Evolutionary conservation across 768 basidiomycete species (phyloP).

Genomic region (Collybia nuda): DNA sequence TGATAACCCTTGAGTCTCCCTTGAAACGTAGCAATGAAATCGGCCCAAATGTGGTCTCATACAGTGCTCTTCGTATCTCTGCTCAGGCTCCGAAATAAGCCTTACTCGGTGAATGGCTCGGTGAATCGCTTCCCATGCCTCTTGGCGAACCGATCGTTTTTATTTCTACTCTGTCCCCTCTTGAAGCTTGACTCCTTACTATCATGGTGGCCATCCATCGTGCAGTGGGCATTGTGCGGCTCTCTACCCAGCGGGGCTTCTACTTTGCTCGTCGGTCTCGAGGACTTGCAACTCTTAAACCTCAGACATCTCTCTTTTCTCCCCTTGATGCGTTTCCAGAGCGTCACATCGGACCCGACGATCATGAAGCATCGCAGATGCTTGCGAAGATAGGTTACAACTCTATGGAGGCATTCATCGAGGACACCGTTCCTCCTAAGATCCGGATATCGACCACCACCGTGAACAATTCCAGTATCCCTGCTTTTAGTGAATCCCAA

Average conservation of each 20-base stretch:
- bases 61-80: conserved; percentile 10
- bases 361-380: conserved; percentile 79
- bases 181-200: conserved; percentile 17
- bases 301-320: conserved; percentile 67
- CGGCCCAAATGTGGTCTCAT: background rate
- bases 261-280: conserved; percentile 11
- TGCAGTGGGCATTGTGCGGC: conserved; percentile 18
- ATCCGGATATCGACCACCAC: conserved; percentile 68
- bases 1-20: background rate
- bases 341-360: conserved; percentile 92
- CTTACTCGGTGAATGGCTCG: conserved; percentile 62
- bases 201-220: conserved; percentile 33
- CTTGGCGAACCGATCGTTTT: conserved; percentile 20
- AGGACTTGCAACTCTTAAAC: conserved; percentile 58
- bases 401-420: conserved; percentile 86
- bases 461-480: conserved; percentile 68
- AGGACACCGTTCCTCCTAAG: conserved; percentile 75
- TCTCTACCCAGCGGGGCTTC: conserved; percentile 11
- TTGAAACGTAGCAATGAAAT: background rate
- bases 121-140: conserved; percentile 34
- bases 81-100: conserved; percentile 11
- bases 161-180: conserved; percentile 23
- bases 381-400: conserved; percentile 80
- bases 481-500: conserved; percentile 83
- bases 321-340: conserved; percentile 88